Evolutionary conservation across 345 rosid species (phyloP).

Genomic region (Gossypioides kirkii): DNA sequence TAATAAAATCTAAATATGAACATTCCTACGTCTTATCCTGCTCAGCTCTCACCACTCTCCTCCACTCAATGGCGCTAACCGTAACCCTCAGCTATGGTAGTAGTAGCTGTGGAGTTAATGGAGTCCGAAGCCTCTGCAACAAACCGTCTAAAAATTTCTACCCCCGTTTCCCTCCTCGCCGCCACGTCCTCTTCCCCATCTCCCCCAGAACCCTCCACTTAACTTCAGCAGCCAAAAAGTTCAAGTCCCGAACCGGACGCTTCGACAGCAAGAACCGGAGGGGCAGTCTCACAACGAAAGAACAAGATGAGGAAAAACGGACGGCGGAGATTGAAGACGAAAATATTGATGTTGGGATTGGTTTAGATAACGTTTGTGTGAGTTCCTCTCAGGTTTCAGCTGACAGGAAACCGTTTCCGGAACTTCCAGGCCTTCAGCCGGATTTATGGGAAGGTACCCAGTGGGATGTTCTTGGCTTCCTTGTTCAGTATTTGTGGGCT

Average conservation of each 20-base stretch:
- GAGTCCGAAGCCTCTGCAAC: slow-evolving; percentile 26
- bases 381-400: background rate
- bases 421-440: slow-evolving; percentile 53
- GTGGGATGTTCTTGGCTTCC: slow-evolving; percentile 79
- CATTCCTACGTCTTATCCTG: slow-evolving; percentile 8
- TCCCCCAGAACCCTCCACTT: slow-evolving; percentile 31
- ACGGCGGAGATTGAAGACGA: slow-evolving; percentile 28
- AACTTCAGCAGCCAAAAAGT: slow-evolving; percentile 54
- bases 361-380: slow-evolving; percentile 19
- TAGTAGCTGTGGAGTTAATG: slow-evolving; percentile 3
- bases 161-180: slow-evolving; percentile 19
- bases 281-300: slow-evolving; percentile 32
- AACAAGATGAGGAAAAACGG: slow-evolving; percentile 27
- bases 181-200: slow-evolving; percentile 20
- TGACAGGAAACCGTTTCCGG: slow-evolving; percentile 33
- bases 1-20: too few species aligned
- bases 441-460: slow-evolving; percentile 81
- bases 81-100: slow-evolving; percentile 20
- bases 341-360: slow-evolving; percentile 16
- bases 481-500: slow-evolving; percentile 85
- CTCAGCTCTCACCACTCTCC: background rate
- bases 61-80: slow-evolving; percentile 54
- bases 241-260: slow-evolving; percentile 44
- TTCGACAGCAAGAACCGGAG: slow-evolving; percentile 19
- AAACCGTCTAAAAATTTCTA: slow-evolving; percentile 8